Evolutionary conservation across 495 filamentous ascomycete species (phyloP), one percentile per base, ranked within the genome.

Genomic region (Aspergillus affinis): DNA sequence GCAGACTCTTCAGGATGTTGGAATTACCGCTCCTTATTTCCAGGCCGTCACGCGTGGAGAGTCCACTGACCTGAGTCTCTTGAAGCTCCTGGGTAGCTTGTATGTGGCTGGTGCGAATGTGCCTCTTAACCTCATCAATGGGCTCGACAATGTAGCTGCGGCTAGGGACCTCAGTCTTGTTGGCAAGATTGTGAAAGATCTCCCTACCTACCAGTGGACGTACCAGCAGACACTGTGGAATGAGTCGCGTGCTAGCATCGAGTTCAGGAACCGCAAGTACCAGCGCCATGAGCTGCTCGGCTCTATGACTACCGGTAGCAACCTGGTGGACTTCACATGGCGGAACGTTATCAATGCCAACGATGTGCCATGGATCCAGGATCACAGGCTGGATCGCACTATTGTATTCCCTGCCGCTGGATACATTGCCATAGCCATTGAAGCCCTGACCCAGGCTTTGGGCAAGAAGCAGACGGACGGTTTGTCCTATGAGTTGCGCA

Each of bases 121-220:
- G 20, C 17, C 15, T 20, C 15, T 23, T 15, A 51, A 51, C 8
- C 20, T n/a, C 3, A n/a, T 51, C 7, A n/a, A 51, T 8, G 23
- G 23, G 2, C 23, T 26, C 23, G 23, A 26, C 23, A 26, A 26
- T 26, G 23, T 26, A 4, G 23, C 23, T 26, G 23, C 23, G 23
- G 48, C 12, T 8, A 23, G 12, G 17, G 15, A 20, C 20, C 17
- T 12, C 48, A 23, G 15, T 20, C 48, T 51, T n/a, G 20, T 46
- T 18, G 44, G 13, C 44, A 13, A 46, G 13, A 13, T 46, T 18
- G 9, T 52, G 5, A 7, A 8, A 1, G 66, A 72, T 48, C 50
- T 75, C 2, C 73, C 75, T 0, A 29, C 53, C 2, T 75, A 74
- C 51, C 26, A 60, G 2, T 75, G 66, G 63, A 61, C 71, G 30